Base-by-base conservation (phyloP, 2,329 filamentous ascomycete species). In the Cladosporium sp. region DNA sequence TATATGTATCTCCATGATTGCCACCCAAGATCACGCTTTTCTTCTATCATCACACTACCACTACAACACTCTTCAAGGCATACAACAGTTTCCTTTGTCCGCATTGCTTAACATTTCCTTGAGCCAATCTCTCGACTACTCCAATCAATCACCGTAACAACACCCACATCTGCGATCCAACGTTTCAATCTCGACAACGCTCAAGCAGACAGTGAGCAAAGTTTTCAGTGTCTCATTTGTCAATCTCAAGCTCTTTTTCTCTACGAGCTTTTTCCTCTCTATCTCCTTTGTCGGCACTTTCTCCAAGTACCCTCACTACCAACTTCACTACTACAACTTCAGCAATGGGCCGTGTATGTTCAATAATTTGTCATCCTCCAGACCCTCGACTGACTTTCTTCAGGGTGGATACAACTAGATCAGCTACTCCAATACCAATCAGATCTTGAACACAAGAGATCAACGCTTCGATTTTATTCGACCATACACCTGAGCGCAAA, bases 361-460 rank as follows among this genome's bases (percentile, higher is more conserved):
- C 21, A 51, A 25, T 8, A 48, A n/a, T 32, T 46, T n/a, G 13
- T 48, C 18, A 23, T 23, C 26, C 54, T 8, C 2, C 11, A 18
- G 49, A 54, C 2, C 49, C 46, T 6, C 0, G 4, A 56, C 60
- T 63, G 60, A 64, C 39, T 39, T 49, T 18, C 21, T 11, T 0
- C 32, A 65, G 63, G 63, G 63, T 25, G 63, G 63, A 53, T 65
- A 65, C 57, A 65, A 65, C 62, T 64, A 64, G 60, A 63, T 54
- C 34, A 30, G 16, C 58, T 26, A 73, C 71, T 53, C 39, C 21
- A 11, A 61, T 16, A 32, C 18, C 51, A 28, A 54, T 28, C 51
- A 54, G 51, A 54, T 54, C 26, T 46, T 46, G 39, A 46, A 46
- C 39, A 11, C 5, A 32, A 5, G 21, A 18, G 10, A 21, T 16